Percentiles rank a stretch among this genome's conserved stretches.
Conservation (phyloP, 2,329 filamentous ascomycete genomes). For the Ascochyta clinopodiicola region DNA sequence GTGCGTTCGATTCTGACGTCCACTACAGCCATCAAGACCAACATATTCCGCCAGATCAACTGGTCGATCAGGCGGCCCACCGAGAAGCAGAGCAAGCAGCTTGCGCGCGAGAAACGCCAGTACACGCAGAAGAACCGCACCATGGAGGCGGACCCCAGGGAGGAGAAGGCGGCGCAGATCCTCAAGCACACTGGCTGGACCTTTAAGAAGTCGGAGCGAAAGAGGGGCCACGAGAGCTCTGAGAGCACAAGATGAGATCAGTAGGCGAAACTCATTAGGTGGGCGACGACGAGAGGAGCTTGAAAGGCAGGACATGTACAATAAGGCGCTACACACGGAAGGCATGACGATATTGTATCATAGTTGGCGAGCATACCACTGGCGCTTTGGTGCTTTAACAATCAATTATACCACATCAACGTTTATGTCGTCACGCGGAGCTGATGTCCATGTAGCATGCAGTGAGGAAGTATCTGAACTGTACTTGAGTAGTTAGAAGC, state of each 20-base stretch:
- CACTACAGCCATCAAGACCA: conserved; percentile 41
- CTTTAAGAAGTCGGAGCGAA: conserved; percentile 17
- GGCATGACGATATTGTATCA: conserved; percentile 21
- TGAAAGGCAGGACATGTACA: conserved; percentile 6
- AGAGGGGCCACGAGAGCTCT: not conserved
- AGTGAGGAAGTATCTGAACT: not conserved
- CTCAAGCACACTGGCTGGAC: conserved; percentile 39
- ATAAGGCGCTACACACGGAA: conserved; percentile 5
- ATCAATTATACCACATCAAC: conserved; percentile 2
- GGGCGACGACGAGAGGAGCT: not conserved
- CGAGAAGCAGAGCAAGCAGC: conserved; percentile 40
- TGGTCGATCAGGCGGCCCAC: conserved; percentile 37
- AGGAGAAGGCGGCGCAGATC: conserved; percentile 36
- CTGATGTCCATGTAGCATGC: not conserved
- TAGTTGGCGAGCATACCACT: conserved; percentile 31
- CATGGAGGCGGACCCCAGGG: conserved; percentile 29
- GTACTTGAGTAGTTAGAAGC: not conserved
- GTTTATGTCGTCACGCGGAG: not conserved
- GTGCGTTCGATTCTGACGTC: not conserved
- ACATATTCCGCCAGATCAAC: conserved; percentile 40
- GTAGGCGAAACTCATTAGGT: no score
- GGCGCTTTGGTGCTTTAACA: conserved; percentile 20
- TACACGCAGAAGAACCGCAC: conserved; percentile 23
- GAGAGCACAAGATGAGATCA: no score
- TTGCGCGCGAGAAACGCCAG: conserved; percentile 29